Conservation (phyloP, 2,329 filamentous ascomycete genomes). For the Tolypocladium paradoxum region DNA sequence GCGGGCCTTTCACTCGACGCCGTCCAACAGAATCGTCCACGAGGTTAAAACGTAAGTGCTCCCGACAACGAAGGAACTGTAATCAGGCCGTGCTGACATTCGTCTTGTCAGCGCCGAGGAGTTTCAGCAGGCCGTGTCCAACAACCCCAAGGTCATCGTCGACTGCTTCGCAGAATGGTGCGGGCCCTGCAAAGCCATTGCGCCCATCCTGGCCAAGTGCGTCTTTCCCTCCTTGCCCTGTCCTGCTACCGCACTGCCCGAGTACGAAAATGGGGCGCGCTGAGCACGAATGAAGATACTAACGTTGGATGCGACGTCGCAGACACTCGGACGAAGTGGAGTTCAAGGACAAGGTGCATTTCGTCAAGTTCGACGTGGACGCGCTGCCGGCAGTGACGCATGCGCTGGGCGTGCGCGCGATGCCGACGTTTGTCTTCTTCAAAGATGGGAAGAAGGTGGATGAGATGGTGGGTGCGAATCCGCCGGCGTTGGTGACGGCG, state of each 20-base stretch:
- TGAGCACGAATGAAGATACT: background rate
- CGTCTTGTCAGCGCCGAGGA: slow-evolving; percentile 39
- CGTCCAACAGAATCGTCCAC: slow-evolving; percentile 33
- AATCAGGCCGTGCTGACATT: background rate
- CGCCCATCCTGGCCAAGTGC: slow-evolving; percentile 49
- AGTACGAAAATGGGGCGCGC: no score
- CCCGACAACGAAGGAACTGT: no score
- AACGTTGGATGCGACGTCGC: background rate
- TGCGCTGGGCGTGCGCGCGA: slow-evolving; percentile 71
- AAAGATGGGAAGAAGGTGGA: slow-evolving; percentile 61
- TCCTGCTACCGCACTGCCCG: no score
- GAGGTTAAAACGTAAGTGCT: slow-evolving; percentile 26
- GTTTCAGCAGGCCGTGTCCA: slow-evolving; percentile 43
- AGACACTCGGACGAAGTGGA: slow-evolving; percentile 26
- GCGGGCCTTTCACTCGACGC: slow-evolving; percentile 23
- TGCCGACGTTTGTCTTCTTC: slow-evolving; percentile 86
- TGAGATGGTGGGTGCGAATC: slow-evolving; percentile 73
- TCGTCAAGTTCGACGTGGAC: slow-evolving; percentile 88
- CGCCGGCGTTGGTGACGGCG: slow-evolving; percentile 39
- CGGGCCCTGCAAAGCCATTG: slow-evolving; percentile 84
- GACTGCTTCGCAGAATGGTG: slow-evolving; percentile 90
- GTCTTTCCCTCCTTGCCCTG: no score
- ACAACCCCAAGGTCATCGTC: slow-evolving; percentile 54
- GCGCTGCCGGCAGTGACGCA: slow-evolving; percentile 61
- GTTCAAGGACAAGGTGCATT: slow-evolving; percentile 51